Conservation (phyloP, 2,329 filamentous ascomycete genomes). For the Amylocarpus encephaloides region DNA sequence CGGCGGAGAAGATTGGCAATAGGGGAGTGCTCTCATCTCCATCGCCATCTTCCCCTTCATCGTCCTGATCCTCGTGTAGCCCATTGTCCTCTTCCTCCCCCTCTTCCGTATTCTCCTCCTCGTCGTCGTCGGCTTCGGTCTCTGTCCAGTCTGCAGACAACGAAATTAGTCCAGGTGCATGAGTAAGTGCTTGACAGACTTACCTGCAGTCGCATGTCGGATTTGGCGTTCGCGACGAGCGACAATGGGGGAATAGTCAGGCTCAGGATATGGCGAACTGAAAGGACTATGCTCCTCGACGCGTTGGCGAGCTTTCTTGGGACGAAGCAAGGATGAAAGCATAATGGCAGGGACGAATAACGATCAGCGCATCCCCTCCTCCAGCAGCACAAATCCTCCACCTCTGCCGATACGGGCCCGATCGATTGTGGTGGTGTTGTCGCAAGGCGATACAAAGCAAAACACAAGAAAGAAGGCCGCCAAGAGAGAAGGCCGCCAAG, state of each 20-base stretch:
- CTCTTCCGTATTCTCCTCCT: slow-evolving; percentile 21
- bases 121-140: slow-evolving; percentile 14
- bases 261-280: slow-evolving; percentile 29
- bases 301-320: slow-evolving; percentile 29
- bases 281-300: slow-evolving; percentile 28
- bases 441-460: slow-evolving; percentile 2
- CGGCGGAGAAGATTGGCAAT: slow-evolving; percentile 74
- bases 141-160: slow-evolving; percentile 42
- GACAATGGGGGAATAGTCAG: slow-evolving; percentile 21
- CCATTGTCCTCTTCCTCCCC: slow-evolving; percentile 28
- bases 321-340: slow-evolving; percentile 34
- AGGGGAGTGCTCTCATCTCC: slow-evolving; percentile 41
- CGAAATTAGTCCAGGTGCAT: slow-evolving; percentile 13
- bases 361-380: neutral
- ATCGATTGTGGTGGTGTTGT: slow-evolving; percentile 1
- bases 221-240: slow-evolving; percentile 17
- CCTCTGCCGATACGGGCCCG: slow-evolving; percentile 5
- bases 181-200: slow-evolving; percentile 43
- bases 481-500: neutral
- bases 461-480: neutral
- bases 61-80: slow-evolving; percentile 32
- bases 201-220: slow-evolving; percentile 51
- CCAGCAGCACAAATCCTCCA: slow-evolving; percentile 3
- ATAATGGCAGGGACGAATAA: slow-evolving; percentile 17
- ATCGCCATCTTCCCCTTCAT: slow-evolving; percentile 36